These are phyloP conservation scores for Rhizopogon vulgaris DNA, from an alignment of 768 basidiomycete species.

Conservation along the genomic window DNA sequence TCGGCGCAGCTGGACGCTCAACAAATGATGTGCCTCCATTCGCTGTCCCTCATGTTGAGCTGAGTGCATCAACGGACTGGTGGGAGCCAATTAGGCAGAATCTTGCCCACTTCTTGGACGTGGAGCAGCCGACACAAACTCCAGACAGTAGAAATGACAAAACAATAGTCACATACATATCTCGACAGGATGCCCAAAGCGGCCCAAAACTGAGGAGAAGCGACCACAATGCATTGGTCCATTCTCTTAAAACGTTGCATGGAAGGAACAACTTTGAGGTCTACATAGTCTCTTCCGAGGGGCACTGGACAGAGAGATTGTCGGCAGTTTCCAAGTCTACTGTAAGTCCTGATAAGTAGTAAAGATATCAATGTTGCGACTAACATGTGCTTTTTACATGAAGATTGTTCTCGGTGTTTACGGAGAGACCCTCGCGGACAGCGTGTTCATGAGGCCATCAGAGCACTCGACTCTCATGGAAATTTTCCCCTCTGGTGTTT, in stretches of 20 bases:
- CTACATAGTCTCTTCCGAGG: conserved; percentile 44
- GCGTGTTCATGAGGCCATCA: conserved; percentile 63
- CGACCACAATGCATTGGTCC: conserved; percentile 58
- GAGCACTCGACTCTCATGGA: conserved; percentile 64
- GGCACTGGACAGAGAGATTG: conserved; percentile 58
- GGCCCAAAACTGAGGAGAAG: conserved; percentile 45
- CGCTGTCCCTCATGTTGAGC: conserved; percentile 38
- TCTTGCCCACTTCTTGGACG: conserved; percentile 38
- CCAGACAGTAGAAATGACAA: conserved; percentile 20
- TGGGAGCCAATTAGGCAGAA: conserved; percentile 53
- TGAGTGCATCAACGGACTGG: conserved; percentile 51
- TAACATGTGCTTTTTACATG: conserved; percentile 5
- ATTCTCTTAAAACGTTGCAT: conserved; percentile 47
- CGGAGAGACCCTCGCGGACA: conserved; percentile 58
- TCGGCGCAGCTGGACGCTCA: conserved; percentile 51
- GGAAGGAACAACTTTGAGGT: conserved; percentile 49
- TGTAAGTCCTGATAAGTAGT: conserved; percentile 32
- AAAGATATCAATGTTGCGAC: background rate
- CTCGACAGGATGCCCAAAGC: conserved; percentile 47
- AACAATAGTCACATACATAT: conserved; percentile 61
- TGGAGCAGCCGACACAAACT: conserved; percentile 14
- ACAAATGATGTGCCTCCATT: conserved; percentile 17
- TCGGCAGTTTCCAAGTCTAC: conserved; percentile 61
- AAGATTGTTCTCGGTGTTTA: conserved; percentile 59
- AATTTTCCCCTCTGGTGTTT: conserved; percentile 64